Conservation (phyloP, 345 rosid genomes). For the Sisymbrium irio region DNA sequence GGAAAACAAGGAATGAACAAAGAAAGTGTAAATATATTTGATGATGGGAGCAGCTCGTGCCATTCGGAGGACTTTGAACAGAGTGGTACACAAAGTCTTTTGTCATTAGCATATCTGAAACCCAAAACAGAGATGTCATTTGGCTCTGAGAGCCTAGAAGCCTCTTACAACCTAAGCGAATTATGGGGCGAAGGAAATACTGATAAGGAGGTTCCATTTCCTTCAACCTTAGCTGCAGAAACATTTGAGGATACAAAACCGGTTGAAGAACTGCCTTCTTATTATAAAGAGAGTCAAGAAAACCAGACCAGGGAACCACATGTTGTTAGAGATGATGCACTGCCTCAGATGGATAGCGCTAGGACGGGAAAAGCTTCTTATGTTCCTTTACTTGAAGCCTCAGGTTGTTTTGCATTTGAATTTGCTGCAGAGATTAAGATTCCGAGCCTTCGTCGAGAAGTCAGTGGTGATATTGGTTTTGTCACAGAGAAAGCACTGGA, state of each 20-base stretch:
- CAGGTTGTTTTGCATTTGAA: constrained; percentile 7
- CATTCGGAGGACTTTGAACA: constrained; percentile 20
- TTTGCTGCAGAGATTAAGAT: constrained; percentile 16
- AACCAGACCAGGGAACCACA: constrained; percentile 40
- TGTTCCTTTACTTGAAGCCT: constrained; percentile 22
- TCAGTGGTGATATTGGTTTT: constrained; percentile 14
- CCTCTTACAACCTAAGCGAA: constrained; percentile 11
- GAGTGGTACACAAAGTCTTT: constrained; percentile 20
- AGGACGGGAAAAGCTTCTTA: constrained; percentile 67
- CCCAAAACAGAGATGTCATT: not conserved
- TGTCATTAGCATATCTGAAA: constrained; percentile 3
- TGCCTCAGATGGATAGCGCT: constrained; percentile 42
- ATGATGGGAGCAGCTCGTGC: constrained; percentile 5
- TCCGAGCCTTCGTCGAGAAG: not conserved
- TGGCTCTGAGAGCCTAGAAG: constrained; percentile 17
- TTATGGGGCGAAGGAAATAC: constrained; percentile 14
- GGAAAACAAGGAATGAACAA: not conserved
- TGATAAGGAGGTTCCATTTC: constrained; percentile 20
- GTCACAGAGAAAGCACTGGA: constrained; percentile 2
- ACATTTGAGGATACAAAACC: constrained; percentile 40
- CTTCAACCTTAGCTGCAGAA: constrained; percentile 32
- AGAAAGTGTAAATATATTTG: not conserved
- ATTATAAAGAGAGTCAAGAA: constrained; percentile 31
- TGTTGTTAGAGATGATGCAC: constrained; percentile 20
- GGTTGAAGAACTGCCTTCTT: constrained; percentile 23